Evolutionary conservation across 352 stramenopile genomes (phyloP).

Genomic region (Pythium chondricola): DNA sequence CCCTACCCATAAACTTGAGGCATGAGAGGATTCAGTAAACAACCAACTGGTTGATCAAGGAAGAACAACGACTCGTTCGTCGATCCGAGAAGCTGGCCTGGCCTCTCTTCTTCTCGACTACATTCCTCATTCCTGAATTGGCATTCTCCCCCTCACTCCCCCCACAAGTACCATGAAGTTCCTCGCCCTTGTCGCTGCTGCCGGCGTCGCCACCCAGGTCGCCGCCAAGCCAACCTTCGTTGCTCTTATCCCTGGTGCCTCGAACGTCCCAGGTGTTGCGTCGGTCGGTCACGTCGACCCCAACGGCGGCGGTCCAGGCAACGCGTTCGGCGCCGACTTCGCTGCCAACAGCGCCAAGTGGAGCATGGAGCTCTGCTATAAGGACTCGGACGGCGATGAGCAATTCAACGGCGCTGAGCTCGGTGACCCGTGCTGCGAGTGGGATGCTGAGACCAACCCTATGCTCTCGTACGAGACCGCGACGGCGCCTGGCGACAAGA

Average conservation of each 20-base stretch:
- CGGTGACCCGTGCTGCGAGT: constrained; percentile 44
- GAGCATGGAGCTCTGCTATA: constrained; percentile 33
- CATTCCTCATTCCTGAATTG: constrained; percentile 4
- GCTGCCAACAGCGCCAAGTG: constrained; percentile 10
- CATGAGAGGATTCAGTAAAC: background rate
- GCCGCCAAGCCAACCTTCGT: constrained; percentile 17
- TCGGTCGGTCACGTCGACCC: constrained; percentile 31
- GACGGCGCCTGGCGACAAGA: constrained; percentile 18
- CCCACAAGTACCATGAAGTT: constrained; percentile 11
- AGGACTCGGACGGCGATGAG: constrained; percentile 14
- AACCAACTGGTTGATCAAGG: background rate
- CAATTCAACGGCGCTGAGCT: constrained; percentile 58
- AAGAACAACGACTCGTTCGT: background rate
- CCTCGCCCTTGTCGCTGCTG: background rate
- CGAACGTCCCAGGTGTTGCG: constrained; percentile 15
- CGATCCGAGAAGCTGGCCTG: background rate
- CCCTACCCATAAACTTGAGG: background rate
- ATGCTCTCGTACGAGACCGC: constrained; percentile 22
- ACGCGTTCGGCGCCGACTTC: constrained; percentile 30
- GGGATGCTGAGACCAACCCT: constrained; percentile 19
- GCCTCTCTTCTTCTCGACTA: background rate
- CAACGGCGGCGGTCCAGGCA: constrained; percentile 19
- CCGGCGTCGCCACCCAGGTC: constrained; percentile 6
- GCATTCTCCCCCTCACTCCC: constrained; percentile 3
- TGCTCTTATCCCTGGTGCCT: constrained; percentile 5